Evolutionary conservation across 148 eudicot genomes (phyloP).

Genomic region (Spergularia bocconei): DNA sequence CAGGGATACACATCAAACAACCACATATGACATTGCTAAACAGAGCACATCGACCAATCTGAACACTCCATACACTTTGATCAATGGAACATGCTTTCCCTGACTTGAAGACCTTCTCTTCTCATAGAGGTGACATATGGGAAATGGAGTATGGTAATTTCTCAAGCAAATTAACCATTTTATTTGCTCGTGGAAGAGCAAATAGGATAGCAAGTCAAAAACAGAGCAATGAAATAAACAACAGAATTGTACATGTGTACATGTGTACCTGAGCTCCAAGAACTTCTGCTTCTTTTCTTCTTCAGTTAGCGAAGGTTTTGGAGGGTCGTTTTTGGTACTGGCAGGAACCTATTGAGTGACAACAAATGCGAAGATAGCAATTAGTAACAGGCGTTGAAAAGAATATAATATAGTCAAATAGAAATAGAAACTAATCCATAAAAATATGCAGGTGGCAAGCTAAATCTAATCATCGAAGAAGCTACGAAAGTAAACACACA

Average conservation of each 20-base stretch:
- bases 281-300: constrained; percentile 83
- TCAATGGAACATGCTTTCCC: background rate
- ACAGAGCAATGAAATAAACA: background rate
- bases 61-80: background rate
- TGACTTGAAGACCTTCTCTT: background rate
- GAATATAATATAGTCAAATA: background rate
- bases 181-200: background rate
- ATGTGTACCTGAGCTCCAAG: constrained; percentile 67
- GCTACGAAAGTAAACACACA: background rate
- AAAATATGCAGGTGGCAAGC: background rate
- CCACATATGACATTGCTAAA: constrained; percentile 1
- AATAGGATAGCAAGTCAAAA: background rate
- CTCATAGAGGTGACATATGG: background rate
- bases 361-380: background rate
- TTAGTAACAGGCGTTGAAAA: background rate
- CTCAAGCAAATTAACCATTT: background rate
- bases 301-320: constrained; percentile 75
- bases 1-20: background rate
- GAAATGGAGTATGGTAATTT: background rate
- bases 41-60: background rate
- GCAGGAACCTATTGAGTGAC: constrained; percentile 53
- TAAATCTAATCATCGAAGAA: background rate
- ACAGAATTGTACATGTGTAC: background rate
- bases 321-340: constrained; percentile 48
- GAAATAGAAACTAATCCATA: background rate